Conservation (phyloP, 805 yeast genomes). For the Yarrowia sp. region DNA sequence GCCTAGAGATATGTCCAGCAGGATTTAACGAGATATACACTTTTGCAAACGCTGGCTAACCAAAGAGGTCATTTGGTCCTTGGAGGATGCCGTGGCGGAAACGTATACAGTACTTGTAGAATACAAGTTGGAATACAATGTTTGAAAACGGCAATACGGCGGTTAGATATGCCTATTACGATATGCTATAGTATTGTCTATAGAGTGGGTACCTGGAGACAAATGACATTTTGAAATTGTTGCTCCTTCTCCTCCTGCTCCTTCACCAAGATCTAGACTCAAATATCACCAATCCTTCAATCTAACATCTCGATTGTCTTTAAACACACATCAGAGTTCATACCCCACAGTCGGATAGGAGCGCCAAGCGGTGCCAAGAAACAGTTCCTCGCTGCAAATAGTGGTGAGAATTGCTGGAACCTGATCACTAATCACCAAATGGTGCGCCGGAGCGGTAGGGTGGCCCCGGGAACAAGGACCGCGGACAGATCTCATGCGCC, state of each 20-base stretch:
- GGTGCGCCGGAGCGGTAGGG: conserved; percentile 1
- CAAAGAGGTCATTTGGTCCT: background rate
- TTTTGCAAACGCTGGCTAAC: background rate
- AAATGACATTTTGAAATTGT: no score
- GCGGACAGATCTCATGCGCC: conserved; percentile 11
- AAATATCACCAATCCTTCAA: no score
- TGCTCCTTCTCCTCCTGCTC: no score
- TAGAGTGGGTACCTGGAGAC: no score
- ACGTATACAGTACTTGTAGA: no score
- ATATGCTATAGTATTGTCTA: no score
- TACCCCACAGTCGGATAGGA: conserved; percentile 35
- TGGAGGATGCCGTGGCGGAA: no score
- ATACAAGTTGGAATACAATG: no score
- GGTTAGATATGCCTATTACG: no score
- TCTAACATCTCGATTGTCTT: no score
- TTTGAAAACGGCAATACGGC: no score
- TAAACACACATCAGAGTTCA: conserved; percentile 6
- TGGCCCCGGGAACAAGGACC: conserved; percentile 16
- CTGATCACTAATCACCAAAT: conserved; percentile 20
- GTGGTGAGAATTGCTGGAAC: background rate
- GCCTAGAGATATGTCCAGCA: background rate
- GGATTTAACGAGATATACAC: conserved; percentile 9
- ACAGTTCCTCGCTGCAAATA: background rate
- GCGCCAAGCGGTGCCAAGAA: conserved; percentile 23
- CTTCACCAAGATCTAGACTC: background rate